These are phyloP conservation scores for Sisymbrium irio DNA, from an alignment of 345 rosid genomes.

Conservation along the genomic window DNA sequence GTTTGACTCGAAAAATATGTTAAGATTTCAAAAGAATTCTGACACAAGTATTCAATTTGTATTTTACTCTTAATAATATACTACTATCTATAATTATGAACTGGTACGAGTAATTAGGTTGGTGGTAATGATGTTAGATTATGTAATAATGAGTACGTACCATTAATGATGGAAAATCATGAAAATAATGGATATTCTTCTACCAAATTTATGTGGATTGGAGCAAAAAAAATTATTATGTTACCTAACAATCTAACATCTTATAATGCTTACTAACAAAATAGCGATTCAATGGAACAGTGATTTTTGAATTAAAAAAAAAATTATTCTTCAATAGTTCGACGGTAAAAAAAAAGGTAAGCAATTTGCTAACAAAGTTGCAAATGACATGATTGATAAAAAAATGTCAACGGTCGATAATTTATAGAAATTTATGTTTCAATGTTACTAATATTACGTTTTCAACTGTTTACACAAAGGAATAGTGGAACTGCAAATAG, in stretches of 20 bases:
- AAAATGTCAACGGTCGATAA: too few relatives aligned
- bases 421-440: too few relatives aligned
- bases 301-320: neutral
- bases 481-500: neutral
- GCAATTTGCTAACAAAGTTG: too few relatives aligned
- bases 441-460: neutral
- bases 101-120: conserved; percentile 27
- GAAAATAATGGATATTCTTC: neutral
- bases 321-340: neutral
- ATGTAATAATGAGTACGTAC: conserved; percentile 29
- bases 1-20: conserved; percentile 10
- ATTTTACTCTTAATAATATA: neutral
- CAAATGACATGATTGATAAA: too few relatives aligned
- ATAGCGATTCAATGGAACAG: neutral
- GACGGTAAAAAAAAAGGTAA: neutral
- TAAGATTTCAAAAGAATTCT: neutral
- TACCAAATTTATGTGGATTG: conserved; percentile 22
- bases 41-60: conserved; percentile 22
- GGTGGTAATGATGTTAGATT: conserved; percentile 35
- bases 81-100: conserved; percentile 20
- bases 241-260: conserved; percentile 19
- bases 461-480: neutral
- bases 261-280: conserved; percentile 6
- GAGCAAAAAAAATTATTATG: conserved; percentile 1
- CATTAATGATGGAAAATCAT: conserved; percentile 28